phyloP scores from a whole-genome alignment of 352 stramenopile genomes.

The Stramenopiles sp. region DNA sequence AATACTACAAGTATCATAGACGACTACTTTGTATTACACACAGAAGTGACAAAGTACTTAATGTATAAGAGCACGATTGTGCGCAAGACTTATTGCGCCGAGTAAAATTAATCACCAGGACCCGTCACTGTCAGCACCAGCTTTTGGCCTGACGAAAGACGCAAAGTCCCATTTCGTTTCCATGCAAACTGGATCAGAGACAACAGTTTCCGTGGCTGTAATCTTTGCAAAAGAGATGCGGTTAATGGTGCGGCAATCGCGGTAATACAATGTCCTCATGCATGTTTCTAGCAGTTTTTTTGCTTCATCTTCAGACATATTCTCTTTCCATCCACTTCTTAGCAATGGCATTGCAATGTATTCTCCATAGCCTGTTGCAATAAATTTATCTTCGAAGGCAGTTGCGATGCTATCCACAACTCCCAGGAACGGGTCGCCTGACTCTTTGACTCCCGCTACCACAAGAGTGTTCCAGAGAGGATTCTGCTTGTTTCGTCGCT shows the following conservation, averaged over 20 bases:
- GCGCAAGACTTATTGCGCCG: too few relatives aligned
- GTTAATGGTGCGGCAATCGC: conserved; percentile 93
- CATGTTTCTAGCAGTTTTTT: conserved; percentile 81
- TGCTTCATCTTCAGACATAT: conserved; percentile 80
- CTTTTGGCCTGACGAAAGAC: too few relatives aligned
- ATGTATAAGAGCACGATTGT: too few relatives aligned
- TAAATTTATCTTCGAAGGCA: conserved; percentile 83
- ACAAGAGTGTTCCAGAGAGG: conserved; percentile 95
- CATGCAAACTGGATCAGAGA: conserved; percentile 81
- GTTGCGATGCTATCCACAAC: conserved; percentile 89
- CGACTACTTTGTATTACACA: too few relatives aligned
- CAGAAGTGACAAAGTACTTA: too few relatives aligned
- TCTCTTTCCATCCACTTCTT: conserved; percentile 70
- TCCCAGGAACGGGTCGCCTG: conserved; percentile 76
- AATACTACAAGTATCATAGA: too few relatives aligned
- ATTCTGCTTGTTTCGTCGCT: conserved; percentile 94
- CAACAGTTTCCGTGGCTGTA: conserved; percentile 48
- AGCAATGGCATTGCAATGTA: conserved; percentile 89
- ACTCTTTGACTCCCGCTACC: conserved; percentile 69
- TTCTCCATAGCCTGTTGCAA: conserved; percentile 89
- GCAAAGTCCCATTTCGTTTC: conserved; percentile 86
- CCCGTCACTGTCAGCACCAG: too few relatives aligned
- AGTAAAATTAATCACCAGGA: too few relatives aligned
- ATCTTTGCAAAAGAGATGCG: conserved; percentile 91
- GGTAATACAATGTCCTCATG: conserved; percentile 93